A percentile compares a stretch with the other conserved stretches of the same genome.
phyloP scores from a whole-genome alignment of 257 asterid genomes.

The Lantana camara region DNA sequence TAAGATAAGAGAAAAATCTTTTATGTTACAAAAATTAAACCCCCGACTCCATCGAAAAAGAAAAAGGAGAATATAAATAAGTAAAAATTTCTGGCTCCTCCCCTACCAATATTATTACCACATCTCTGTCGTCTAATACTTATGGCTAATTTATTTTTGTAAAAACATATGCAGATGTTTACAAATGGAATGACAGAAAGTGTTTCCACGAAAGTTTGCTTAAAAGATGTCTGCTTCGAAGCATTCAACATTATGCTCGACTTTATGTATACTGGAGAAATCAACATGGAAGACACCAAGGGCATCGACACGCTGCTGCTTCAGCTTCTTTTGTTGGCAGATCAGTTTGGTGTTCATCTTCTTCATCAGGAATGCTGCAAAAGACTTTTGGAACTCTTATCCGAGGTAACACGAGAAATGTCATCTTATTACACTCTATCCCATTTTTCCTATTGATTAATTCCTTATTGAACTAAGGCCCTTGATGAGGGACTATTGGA shows the following conservation, averaged over 20 bases:
- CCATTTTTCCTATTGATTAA: slow-evolving; percentile 1
- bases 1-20: no score
- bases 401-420: slow-evolving; percentile 64
- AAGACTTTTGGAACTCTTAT: slow-evolving; percentile 74
- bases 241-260: slow-evolving; percentile 77
- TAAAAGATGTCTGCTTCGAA: slow-evolving; percentile 77
- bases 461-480: slow-evolving; percentile 34
- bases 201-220: slow-evolving; percentile 57
- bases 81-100: no score
- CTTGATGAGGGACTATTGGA: slow-evolving; percentile 37
- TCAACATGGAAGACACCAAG: slow-evolving; percentile 43
- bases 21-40: no score
- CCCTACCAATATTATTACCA: background rate
- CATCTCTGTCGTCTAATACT: background rate
- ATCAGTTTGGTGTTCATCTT: slow-evolving; percentile 83
- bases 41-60: no score
- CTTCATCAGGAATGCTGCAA: slow-evolving; percentile 99
- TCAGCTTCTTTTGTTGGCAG: slow-evolving; percentile 89
- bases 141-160: slow-evolving; percentile 22
- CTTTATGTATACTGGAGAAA: slow-evolving; percentile 82
- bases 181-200: slow-evolving; percentile 98
- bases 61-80: no score
- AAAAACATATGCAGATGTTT: slow-evolving; percentile 73
- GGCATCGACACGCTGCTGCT: slow-evolving; percentile 63
- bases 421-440: slow-evolving; percentile 12